Conservation (phyloP, 2,329 filamentous ascomycete genomes). For the Aspergillus bombycis region DNA sequence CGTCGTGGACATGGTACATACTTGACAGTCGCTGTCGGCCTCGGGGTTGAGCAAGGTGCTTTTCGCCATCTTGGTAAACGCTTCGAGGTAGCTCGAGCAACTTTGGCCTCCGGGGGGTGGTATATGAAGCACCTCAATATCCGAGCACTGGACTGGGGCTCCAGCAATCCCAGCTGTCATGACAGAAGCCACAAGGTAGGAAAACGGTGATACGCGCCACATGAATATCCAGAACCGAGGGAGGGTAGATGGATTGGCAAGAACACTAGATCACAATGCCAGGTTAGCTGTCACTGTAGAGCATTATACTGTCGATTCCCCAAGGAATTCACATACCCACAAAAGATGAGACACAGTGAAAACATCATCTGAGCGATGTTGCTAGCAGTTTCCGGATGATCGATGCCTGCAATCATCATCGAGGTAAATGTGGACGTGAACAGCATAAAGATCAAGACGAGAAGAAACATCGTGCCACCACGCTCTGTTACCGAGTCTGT, state of each 20-base stretch:
- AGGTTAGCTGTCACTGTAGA: background rate
- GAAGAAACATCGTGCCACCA: constrained; percentile 66
- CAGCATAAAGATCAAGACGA: constrained; percentile 67
- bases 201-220: constrained; percentile 70
- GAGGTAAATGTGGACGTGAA: constrained; percentile 72
- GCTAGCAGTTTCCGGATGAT: constrained; percentile 66
- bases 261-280: constrained; percentile 50
- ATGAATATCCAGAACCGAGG: constrained; percentile 79
- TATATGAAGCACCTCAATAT: constrained; percentile 38
- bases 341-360: constrained; percentile 62
- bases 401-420: constrained; percentile 70
- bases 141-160: constrained; percentile 34
- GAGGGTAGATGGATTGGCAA: constrained; percentile 61
- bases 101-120: constrained; percentile 62
- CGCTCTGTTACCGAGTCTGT: constrained; percentile 48
- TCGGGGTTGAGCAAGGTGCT: constrained; percentile 67
- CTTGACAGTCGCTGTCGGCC: constrained; percentile 62
- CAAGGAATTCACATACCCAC: constrained; percentile 33
- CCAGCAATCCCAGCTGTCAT: constrained; percentile 38
- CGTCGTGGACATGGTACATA: constrained; percentile 38
- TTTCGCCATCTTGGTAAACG: constrained; percentile 54
- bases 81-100: constrained; percentile 64
- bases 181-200: constrained; percentile 57
- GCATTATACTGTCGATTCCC: background rate
- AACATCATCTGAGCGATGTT: constrained; percentile 62